Conservation (phyloP, 805 yeast species). For the Candida boleticola region DNA sequence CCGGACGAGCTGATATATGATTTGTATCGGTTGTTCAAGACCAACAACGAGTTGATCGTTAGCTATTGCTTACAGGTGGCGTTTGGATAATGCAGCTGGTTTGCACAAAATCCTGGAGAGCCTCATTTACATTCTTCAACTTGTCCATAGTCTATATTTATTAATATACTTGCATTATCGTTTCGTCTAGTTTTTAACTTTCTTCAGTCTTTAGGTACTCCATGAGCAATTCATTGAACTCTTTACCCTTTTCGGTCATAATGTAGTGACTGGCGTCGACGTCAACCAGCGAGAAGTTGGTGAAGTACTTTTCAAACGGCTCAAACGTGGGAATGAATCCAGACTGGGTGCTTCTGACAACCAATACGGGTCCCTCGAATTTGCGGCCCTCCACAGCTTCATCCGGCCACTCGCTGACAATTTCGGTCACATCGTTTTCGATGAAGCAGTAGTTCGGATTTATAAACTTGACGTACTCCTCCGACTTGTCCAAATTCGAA, state of each 20-base stretch:
- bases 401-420: constrained; percentile 4
- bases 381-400: neutral
- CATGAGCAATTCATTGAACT: neutral
- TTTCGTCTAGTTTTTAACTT: no score
- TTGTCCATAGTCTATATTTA: no score
- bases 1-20: constrained; percentile 40
- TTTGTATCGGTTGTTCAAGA: constrained; percentile 26
- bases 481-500: neutral
- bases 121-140: neutral
- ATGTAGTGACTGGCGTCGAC: constrained; percentile 6
- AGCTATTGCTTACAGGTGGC: constrained; percentile 41
- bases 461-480: neutral
- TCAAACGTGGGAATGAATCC: constrained; percentile 2
- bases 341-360: constrained; percentile 1
- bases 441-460: constrained; percentile 3
- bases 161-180: no score
- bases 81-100: constrained; percentile 32
- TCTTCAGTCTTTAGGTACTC: no score
- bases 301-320: constrained; percentile 2
- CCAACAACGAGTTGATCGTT: constrained; percentile 34
- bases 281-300: neutral
- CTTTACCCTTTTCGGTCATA: constrained; percentile 5
- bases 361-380: constrained; percentile 2
- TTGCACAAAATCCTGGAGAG: no score
- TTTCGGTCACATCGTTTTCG: constrained; percentile 1